A percentile compares a stretch with the other conserved stretches of the same genome.
Evolutionary conservation across 345 rosid genomes (phyloP).

Genomic region (Hirschfeldia incana): DNA sequence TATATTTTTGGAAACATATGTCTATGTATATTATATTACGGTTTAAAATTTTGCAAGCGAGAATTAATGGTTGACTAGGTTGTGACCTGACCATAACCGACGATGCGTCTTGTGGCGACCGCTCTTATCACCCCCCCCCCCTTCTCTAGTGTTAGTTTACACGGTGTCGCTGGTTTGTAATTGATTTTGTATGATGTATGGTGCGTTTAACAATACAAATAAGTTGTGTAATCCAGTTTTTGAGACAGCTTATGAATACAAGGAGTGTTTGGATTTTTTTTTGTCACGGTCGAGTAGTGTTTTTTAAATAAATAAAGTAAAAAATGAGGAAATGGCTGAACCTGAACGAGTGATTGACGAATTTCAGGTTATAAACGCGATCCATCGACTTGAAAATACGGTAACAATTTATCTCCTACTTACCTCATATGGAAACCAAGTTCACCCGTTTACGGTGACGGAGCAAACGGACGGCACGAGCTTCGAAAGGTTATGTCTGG

Average conservation of each 20-base stretch:
- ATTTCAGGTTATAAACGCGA: background rate
- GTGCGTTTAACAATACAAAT: background rate
- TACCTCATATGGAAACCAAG: conserved; percentile 11
- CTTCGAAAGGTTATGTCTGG: conserved; percentile 9
- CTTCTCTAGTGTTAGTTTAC: background rate
- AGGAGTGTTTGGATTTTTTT: background rate
- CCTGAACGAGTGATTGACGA: background rate
- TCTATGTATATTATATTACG: too few species aligned
- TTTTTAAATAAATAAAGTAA: background rate
- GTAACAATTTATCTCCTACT: conserved; percentile 10
- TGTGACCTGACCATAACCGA: background rate
- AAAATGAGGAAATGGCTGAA: background rate
- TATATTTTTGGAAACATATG: too few species aligned
- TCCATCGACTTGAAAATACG: conserved; percentile 5
- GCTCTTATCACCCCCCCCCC: background rate
- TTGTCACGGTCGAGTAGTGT: too few species aligned
- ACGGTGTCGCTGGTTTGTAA: background rate
- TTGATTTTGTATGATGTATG: background rate
- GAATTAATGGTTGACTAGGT: background rate
- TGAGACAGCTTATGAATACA: background rate
- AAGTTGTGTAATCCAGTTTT: background rate
- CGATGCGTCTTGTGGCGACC: background rate
- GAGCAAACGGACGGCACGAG: conserved; percentile 25
- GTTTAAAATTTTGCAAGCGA: background rate
- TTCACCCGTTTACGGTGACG: conserved; percentile 29